Base-by-base conservation (phyloP, 352 stramenopile genomes). In the Synura sp. region DNA sequence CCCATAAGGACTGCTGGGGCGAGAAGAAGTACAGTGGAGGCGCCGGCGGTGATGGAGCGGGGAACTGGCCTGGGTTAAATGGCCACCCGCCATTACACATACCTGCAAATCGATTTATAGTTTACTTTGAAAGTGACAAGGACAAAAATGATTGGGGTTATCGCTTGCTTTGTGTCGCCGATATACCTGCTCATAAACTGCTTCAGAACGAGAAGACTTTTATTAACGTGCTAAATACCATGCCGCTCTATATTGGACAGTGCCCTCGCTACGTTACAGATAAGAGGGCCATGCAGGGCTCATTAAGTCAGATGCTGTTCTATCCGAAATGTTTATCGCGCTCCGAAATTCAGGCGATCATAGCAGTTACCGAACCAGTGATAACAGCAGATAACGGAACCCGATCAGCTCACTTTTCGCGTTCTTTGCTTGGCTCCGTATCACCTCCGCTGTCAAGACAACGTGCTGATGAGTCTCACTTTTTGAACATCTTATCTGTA, bases 121-220 rank as follows among this genome's bases (percentile, higher is more conserved):
- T 89, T 0, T 86, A 91, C 60, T 94, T 94, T 59, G 87, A 93
- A 78, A 91, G 88, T 0, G 88, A 94, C 75, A 84, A 82, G 0
- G 90, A 83, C 19, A 86, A 88, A n/a, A 91, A 89, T 38, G 88
- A 94, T 73, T 94, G 89, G 89, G 89, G 89, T 0, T 93, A 44
- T 32, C n/a, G 90, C 73, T 92, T 92, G 69, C 73, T 93, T 0
- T 90, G 85, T 53, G 88, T 86, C 0, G 31, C 27, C 36, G 36
- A 36, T 9, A 74, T 74, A 59, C 59, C 59, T 33, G 7, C 60
- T 7, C 36, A 74, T 31, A 55, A 55, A n/a, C 19, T 55, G 42
- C 19, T 19, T n/a, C 19, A 55, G 42, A n/a, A 55, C n/a, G n/a
- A 55, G 42, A n/a, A 19, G 42, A 55, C 19, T 55, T 55, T 55